Conservation (phyloP, 495 filamentous ascomycete species). For the Neurospora africana region DNA sequence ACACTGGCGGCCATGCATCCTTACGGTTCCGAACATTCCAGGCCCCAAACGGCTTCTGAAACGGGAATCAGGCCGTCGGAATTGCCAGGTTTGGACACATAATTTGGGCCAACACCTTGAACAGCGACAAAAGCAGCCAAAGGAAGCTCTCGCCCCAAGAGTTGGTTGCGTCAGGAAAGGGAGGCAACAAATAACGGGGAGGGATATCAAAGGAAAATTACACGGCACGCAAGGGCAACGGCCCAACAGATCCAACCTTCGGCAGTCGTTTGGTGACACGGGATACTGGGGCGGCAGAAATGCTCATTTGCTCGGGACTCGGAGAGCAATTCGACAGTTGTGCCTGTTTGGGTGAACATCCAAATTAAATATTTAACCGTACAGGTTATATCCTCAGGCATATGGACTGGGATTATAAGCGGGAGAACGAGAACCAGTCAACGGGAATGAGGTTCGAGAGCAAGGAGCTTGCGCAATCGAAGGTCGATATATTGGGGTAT, state of each 20-base stretch:
- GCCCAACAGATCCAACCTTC: slow-evolving; percentile 1
- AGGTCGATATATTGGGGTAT: neutral
- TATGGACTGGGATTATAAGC: slow-evolving; percentile 8
- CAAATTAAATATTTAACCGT: slow-evolving; percentile 12
- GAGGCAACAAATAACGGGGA: neutral
- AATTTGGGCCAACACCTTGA: neutral
- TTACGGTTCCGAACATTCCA: neutral
- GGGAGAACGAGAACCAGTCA: slow-evolving; percentile 1
- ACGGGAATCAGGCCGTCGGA: neutral
- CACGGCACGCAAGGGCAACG: neutral
- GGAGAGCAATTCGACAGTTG: neutral
- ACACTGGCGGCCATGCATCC: neutral
- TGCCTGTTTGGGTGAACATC: neutral
- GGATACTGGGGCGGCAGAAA: neutral
- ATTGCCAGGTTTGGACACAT: neutral
- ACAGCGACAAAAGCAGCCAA: neutral
- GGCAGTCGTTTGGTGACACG: slow-evolving; percentile 11
- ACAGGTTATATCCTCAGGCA: slow-evolving; percentile 3
- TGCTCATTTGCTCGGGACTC: slow-evolving; percentile 10
- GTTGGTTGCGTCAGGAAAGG: neutral
- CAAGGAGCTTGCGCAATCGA: neutral
- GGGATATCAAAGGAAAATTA: neutral
- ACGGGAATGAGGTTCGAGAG: neutral
- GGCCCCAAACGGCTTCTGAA: neutral
- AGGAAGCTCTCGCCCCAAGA: neutral